Evolutionary conservation across 2,329 filamentous ascomycete genomes (phyloP).

Genomic region (Aspergillus pseudotamarii): DNA sequence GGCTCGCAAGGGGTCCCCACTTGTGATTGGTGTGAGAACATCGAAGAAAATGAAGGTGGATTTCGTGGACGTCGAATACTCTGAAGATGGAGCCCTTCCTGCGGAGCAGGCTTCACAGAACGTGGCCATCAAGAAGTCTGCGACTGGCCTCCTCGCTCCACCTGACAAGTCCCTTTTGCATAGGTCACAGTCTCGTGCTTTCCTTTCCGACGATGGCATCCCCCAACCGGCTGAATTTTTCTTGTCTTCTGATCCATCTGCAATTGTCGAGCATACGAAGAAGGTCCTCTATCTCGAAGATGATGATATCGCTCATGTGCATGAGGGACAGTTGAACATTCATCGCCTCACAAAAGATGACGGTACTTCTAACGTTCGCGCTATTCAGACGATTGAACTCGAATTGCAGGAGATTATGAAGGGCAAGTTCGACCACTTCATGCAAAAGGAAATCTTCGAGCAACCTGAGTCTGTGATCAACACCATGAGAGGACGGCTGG

Average conservation of each 20-base stretch:
- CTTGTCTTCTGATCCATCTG: conserved; percentile 96
- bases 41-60: conserved; percentile 99
- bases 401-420: conserved; percentile 99
- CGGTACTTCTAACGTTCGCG: conserved; percentile 93
- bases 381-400: conserved; percentile 97
- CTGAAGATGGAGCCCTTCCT: conserved; percentile 82
- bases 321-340: conserved; percentile 98
- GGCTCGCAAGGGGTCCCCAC: conserved; percentile 94
- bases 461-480: conserved; percentile 99
- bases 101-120: conserved; percentile 96
- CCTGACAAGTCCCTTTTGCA: conserved; percentile 98
- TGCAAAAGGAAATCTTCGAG: conserved; percentile 99
- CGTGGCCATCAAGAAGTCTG: conserved; percentile 89
- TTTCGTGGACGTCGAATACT: conserved; percentile 98
- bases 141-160: conserved; percentile 74
- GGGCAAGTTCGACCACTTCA: conserved; percentile 99
- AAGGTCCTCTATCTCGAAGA: conserved; percentile 99
- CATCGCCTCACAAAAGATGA: conserved; percentile 97
- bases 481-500: conserved; percentile 98
- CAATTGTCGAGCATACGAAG: conserved; percentile 99
- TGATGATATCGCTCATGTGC: conserved; percentile 98
- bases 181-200: conserved; percentile 96
- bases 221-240: conserved; percentile 99
- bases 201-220: conserved; percentile 97
- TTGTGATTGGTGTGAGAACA: conserved; percentile 96